phyloP scores from a whole-genome alignment of 148 eudicot genomes.

The Camellia lanceoleosa region DNA sequence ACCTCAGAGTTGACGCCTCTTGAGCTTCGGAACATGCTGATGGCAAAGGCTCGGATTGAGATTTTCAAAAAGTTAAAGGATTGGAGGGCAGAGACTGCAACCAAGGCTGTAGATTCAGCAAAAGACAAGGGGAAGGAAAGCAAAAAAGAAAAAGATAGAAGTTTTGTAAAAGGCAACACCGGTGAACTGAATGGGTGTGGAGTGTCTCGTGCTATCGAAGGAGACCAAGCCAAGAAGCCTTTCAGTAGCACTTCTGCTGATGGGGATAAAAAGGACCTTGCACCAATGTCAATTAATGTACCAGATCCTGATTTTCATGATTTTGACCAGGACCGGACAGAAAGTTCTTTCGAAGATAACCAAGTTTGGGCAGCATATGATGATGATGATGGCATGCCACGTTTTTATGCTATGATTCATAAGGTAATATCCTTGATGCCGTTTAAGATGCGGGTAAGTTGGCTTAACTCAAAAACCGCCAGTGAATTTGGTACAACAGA shows the following conservation, averaged over 20 bases:
- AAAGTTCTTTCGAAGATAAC: constrained; percentile 41
- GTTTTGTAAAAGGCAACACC: constrained; percentile 8
- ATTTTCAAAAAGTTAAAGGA: constrained; percentile 34
- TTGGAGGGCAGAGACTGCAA: constrained; percentile 33
- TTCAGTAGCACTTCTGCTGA: constrained; percentile 9
- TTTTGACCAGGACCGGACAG: constrained; percentile 48
- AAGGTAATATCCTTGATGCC: constrained; percentile 40
- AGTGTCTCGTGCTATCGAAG: constrained; percentile 9
- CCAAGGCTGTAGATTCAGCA: constrained; percentile 29
- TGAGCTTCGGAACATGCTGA: constrained; percentile 46
- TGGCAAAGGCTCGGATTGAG: constrained; percentile 49
- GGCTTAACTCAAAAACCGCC: constrained; percentile 51
- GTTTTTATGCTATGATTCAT: constrained; percentile 48
- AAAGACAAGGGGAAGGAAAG: constrained; percentile 32
- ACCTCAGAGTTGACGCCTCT: constrained; percentile 40
- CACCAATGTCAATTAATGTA: constrained; percentile 31
- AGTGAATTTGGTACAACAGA: constrained; percentile 38
- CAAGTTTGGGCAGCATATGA: constrained; percentile 66
- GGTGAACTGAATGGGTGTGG: constrained; percentile 22
- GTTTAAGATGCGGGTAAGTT: constrained; percentile 45
- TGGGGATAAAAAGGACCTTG: constrained; percentile 13
- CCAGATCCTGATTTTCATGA: constrained; percentile 65
- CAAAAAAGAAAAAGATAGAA: constrained; percentile 27
- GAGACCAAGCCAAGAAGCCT: neutral
- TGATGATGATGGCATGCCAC: constrained; percentile 63